A percentile compares a stretch with the other conserved stretches of the same genome.
Conservation (phyloP, 192 early-diverging fungal species). For the Rhizoclosmatium sp. region DNA sequence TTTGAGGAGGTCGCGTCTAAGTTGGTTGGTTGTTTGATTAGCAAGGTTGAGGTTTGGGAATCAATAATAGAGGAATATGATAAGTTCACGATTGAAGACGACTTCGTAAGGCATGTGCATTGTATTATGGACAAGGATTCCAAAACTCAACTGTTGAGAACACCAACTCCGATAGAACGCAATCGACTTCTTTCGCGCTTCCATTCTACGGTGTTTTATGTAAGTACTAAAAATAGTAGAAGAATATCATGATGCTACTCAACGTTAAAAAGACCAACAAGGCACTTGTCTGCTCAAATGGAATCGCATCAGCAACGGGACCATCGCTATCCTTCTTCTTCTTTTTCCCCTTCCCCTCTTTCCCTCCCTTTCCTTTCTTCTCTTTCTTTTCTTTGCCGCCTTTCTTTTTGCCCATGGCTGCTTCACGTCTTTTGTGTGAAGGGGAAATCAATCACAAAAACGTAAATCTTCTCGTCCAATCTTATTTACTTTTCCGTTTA, state of each 20-base stretch:
- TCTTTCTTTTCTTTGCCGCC: conserved; percentile 13
- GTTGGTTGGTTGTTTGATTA: background rate
- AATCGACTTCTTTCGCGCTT: conserved; percentile 23
- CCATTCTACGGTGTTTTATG: conserved; percentile 10
- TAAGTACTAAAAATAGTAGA: background rate
- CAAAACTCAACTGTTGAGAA: conserved; percentile 15
- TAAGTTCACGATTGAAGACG: too few relatives aligned
- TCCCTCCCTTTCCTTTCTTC: background rate
- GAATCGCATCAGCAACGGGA: conserved; percentile 15
- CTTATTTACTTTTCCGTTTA: too few relatives aligned
- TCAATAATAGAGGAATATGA: background rate
- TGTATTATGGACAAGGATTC: too few relatives aligned
- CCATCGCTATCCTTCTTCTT: background rate
- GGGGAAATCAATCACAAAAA: background rate
- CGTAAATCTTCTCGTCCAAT: too few relatives aligned
- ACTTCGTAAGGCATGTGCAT: too few relatives aligned
- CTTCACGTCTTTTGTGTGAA: background rate
- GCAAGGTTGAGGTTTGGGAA: background rate
- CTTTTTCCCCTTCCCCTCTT: conserved; percentile 1
- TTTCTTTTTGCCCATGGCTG: conserved; percentile 2
- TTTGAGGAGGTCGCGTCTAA: conserved; percentile 31
- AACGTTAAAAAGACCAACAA: conserved; percentile 16
- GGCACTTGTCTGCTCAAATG: conserved; percentile 17
- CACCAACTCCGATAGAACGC: conserved; percentile 32
- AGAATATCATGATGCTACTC: background rate